Base-by-base conservation (phyloP, 192 early-diverging fungal genomes). In the Coemansia sp. region DNA sequence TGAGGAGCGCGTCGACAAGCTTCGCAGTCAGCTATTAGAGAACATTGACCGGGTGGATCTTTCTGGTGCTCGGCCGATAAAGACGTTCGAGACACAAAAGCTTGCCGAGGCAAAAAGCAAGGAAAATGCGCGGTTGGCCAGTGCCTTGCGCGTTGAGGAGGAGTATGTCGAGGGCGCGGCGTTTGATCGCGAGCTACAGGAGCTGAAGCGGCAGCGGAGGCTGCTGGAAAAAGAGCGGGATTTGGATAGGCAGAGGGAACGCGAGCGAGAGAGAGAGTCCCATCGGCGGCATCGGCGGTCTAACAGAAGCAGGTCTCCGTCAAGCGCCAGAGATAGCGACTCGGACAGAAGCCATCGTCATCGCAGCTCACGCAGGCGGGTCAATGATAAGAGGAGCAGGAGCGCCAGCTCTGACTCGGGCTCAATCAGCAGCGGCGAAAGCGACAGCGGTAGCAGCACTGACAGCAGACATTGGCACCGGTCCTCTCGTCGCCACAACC, bases 101-200 rank as follows among this genome's bases (percentile, higher is more conserved):
- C 63, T 89, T 6, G 84, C 87, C 3, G 89, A 90, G 54, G 89
- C 89, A 13, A 97, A 95, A 68, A 70, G 84, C 45, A 65, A 68
- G 66, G 84, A 91, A 54, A 92, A 95, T 71, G 77, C 75, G 33
- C 78, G 81, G 69, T 67, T 93, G 69, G 87, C 85, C 37, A 68
- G 57, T 1, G 95, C 93, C 1, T 71, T 97, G 53, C 86, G 89
- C 13, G 91, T 97, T 8, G 68, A 74, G 1, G 83, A 83, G 3
- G 80, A 87, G 36, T 84, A 90, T 79, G 85, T 88, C 1, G 89
- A 93, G 62, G 93, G 94, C 19, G 86, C 86, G 21, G 88, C 93
- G 9, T 95, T 95, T 68, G 81, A 84, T 36, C 69, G 68, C 29
- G 81, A 84, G 83, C 87, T 93, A 70, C 69, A 79, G 45, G 92